A percentile compares a stretch with the other conserved stretches of the same genome.
These are phyloP conservation scores for Xanthoconium purpureum DNA, from an alignment of 768 basidiomycete genomes.

Conservation along the genomic window DNA sequence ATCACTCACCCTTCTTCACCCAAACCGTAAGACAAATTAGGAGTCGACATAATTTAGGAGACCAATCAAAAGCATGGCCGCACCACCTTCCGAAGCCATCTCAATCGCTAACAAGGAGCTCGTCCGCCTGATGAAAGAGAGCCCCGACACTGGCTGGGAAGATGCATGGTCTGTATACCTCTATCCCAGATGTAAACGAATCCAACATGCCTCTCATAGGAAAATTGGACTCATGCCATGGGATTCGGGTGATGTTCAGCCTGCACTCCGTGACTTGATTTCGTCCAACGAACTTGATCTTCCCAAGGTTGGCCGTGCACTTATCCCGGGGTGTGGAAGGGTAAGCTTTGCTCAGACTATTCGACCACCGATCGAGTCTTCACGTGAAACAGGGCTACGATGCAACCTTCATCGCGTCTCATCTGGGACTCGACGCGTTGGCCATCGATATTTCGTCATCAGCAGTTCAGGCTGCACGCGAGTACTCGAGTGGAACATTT, in stretches of 20 bases:
- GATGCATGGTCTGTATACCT: conserved; percentile 13
- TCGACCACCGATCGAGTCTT: background rate
- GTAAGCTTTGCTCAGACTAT: conserved; percentile 3
- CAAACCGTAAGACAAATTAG: background rate
- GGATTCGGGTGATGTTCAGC: conserved; percentile 56
- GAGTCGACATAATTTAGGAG: background rate
- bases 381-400: conserved; percentile 18
- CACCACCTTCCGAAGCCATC: background rate
- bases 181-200: background rate
- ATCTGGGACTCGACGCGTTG: conserved; percentile 16
- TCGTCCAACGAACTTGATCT: conserved; percentile 43
- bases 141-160: conserved; percentile 19
- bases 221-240: conserved; percentile 55
- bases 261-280: conserved; percentile 51
- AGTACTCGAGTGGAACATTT: conserved; percentile 2
- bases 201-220: conserved; percentile 31
- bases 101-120: conserved; percentile 2
- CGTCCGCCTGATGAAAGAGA: conserved; percentile 9
- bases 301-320: conserved; percentile 41
- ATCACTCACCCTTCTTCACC: too few species aligned
- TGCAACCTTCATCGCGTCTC: conserved; percentile 15
- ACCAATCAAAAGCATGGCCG: background rate
- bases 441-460: conserved; percentile 19
- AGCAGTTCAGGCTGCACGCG: conserved; percentile 16
- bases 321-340: conserved; percentile 61